Evolutionary conservation across 305 asterid species (phyloP).

Genomic region (Fraxinus albicans): DNA sequence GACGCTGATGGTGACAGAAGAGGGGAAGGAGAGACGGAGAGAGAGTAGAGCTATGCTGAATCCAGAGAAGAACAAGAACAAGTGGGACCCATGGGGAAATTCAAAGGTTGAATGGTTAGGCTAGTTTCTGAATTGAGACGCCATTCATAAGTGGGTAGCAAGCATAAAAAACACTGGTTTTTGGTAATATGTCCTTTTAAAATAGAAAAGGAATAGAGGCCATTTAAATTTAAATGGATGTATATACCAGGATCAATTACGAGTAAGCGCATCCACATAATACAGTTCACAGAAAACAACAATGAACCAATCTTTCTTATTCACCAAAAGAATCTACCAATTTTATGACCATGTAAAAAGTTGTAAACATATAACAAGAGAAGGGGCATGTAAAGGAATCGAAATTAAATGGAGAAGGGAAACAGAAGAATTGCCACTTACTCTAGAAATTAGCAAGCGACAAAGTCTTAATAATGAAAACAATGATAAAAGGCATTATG

Average conservation of each 20-base stretch:
- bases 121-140: background rate
- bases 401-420: background rate
- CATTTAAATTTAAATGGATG: background rate
- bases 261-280: background rate
- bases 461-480: conserved; percentile 2
- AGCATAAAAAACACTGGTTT: background rate
- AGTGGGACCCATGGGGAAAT: background rate
- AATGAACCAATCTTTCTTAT: background rate
- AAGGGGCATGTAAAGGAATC: background rate
- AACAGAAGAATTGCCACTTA: background rate
- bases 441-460: background rate
- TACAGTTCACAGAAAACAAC: background rate
- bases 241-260: background rate
- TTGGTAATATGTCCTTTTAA: background rate
- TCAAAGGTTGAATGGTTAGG: background rate
- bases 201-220: background rate
- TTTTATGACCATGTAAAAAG: background rate
- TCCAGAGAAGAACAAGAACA: background rate
- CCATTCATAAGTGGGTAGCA: background rate
- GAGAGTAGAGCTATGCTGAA: background rate
- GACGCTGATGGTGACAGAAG: background rate
- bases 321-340: background rate
- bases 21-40: background rate
- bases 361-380: background rate
- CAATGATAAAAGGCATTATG: conserved; percentile 7